These are phyloP conservation scores for Wickerhamiella kurtzmanii DNA, from an alignment of 805 yeast genomes.

Conservation along the genomic window DNA sequence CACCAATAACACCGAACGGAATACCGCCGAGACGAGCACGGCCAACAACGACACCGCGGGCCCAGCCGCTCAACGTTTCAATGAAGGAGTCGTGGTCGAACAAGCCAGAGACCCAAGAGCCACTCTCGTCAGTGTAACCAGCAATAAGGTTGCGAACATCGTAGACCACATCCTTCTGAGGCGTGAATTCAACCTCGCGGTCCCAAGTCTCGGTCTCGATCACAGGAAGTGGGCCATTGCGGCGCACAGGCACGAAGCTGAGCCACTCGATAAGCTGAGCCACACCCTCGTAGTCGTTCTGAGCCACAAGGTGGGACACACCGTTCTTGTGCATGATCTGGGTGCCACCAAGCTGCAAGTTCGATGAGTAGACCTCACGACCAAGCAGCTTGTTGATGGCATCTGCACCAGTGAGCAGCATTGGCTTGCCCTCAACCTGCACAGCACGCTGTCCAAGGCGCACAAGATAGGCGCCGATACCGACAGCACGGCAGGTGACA, in stretches of 20 bases:
- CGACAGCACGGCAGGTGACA: constrained; percentile 99
- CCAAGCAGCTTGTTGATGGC: constrained; percentile 95
- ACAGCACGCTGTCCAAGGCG: constrained; percentile 98
- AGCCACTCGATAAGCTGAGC: constrained; percentile 91
- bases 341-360: constrained; percentile 97
- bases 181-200: constrained; percentile 73
- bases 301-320: constrained; percentile 95
- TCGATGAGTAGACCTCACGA: constrained; percentile 91
- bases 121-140: constrained; percentile 60
- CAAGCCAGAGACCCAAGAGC: constrained; percentile 76
- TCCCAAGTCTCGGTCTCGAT: constrained; percentile 85
- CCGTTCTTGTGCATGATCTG: constrained; percentile 98
- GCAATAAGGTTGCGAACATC: constrained; percentile 93
- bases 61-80: constrained; percentile 97
- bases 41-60: constrained; percentile 95
- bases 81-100: constrained; percentile 89
- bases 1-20: constrained; percentile 96
- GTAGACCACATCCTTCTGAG: constrained; percentile 56
- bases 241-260: constrained; percentile 83
- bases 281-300: constrained; percentile 93
- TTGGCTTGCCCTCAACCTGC: constrained; percentile 97
- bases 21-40: constrained; percentile 98
- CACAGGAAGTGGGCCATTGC: constrained; percentile 83
- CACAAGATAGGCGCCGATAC: constrained; percentile 98
- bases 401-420: constrained; percentile 97